Conservation (phyloP, 352 stramenopile species). For the Achlya hypogyna region DNA sequence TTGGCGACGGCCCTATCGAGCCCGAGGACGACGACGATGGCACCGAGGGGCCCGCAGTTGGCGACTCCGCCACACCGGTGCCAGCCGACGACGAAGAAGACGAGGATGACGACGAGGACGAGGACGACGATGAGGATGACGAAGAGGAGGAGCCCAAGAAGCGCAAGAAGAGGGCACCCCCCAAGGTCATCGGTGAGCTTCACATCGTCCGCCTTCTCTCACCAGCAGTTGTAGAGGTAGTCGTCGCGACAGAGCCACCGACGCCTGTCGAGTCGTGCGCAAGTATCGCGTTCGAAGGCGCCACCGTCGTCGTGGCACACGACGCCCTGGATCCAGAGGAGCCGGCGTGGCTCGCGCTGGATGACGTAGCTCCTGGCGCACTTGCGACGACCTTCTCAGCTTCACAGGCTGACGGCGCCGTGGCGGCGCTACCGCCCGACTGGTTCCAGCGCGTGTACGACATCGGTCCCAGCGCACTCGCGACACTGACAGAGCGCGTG, state of each 20-base stretch:
- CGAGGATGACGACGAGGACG: conserved; percentile 23
- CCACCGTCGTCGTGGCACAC: not conserved
- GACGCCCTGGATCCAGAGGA: not conserved
- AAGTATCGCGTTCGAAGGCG: not conserved
- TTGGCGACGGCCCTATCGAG: conserved; percentile 42
- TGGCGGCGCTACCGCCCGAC: not conserved
- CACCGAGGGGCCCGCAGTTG: conserved; percentile 23
- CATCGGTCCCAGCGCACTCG: not conserved
- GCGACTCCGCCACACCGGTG: conserved; percentile 33
- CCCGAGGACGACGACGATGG: conserved; percentile 25
- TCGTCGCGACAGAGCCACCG: not conserved
- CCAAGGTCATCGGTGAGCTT: not conserved
- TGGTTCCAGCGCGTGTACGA: conserved; percentile 3
- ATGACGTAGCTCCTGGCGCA: not conserved
- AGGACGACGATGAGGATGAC: conserved; percentile 10
- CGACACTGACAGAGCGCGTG: not conserved
- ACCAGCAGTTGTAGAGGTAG: not conserved
- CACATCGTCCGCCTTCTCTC: not conserved
- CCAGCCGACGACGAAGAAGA: conserved; percentile 34
- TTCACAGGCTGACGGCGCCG: not conserved
- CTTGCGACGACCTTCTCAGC: not conserved
- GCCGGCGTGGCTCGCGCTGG: not conserved
- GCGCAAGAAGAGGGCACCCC: conserved; percentile 9
- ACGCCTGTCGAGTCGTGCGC: not conserved
- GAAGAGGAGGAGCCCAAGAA: conserved; percentile 21